Conservation (phyloP, 1,284 basidiomycete species). For the Ustilago cynodontis region DNA sequence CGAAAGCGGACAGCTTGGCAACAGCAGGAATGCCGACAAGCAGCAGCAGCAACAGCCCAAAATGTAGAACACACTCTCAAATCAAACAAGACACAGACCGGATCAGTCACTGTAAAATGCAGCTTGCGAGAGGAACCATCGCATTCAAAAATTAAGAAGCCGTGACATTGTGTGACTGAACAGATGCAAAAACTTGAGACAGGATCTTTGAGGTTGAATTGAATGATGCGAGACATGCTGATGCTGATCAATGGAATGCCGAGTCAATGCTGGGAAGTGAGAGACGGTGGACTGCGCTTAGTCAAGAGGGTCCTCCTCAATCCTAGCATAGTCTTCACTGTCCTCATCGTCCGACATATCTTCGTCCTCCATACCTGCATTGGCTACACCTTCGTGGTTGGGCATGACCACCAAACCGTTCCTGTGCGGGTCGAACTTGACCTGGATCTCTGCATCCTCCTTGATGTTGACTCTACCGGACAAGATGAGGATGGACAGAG, state of each 20-base stretch:
- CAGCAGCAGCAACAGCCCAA: conserved; percentile 24
- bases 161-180: no score
- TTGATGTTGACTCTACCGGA: conserved; percentile 82
- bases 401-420: conserved; percentile 85
- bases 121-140: neutral
- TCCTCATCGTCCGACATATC: conserved; percentile 67
- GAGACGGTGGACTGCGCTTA: conserved; percentile 6
- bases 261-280: neutral
- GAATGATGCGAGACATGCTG: neutral
- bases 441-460: conserved; percentile 82
- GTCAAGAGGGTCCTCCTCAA: conserved; percentile 59
- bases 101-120: no score
- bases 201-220: no score
- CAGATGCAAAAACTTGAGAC: no score
- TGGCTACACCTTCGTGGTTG: conserved; percentile 77
- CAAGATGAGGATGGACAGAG: conserved; percentile 87
- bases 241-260: neutral
- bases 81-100: no score
- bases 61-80: conserved; percentile 22
- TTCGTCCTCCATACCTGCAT: conserved; percentile 44
- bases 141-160: neutral
- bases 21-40: neutral
- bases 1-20: conserved; percentile 71
- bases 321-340: conserved; percentile 42
- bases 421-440: conserved; percentile 84